A percentile compares a stretch with the other conserved stretches of the same genome.
Evolutionary conservation across 2,329 filamentous ascomycete genomes (phyloP).

Genomic region (Fusarium sp.): DNA sequence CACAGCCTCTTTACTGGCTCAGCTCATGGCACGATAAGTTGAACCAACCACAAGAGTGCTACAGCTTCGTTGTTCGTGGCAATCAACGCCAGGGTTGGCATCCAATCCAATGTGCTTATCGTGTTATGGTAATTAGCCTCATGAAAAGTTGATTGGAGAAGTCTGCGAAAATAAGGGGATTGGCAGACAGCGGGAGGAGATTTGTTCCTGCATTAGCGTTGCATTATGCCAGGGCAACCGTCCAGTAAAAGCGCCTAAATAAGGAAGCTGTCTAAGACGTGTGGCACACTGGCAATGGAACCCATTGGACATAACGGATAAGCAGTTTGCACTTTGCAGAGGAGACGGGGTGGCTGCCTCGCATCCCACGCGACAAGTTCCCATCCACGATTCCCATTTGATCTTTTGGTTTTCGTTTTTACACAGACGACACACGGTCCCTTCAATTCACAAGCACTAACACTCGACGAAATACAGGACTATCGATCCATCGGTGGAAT

Average conservation of each 20-base stretch:
- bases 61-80: not conserved
- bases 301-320: conserved; percentile 13
- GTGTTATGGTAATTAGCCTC: conserved; percentile 1
- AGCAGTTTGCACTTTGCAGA: not conserved
- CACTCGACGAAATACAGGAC: not conserved
- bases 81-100: conserved; percentile 8
- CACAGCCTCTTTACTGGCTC: conserved; percentile 4
- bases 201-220: conserved; percentile 50
- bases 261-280: conserved; percentile 18
- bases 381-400: conserved; percentile 18
- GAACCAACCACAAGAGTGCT: not conserved
- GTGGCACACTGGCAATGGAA: no score
- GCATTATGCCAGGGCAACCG: conserved; percentile 36
- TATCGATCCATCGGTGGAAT: not conserved
- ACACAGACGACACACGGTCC: conserved; percentile 7
- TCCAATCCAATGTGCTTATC: conserved; percentile 11
- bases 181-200: conserved; percentile 36
- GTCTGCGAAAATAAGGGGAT: conserved; percentile 21
- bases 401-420: not conserved
- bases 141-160: conserved; percentile 18
- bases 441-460: not conserved
- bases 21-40: no score
- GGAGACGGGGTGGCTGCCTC: conserved; percentile 16
- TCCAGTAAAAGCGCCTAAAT: conserved; percentile 21
- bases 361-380: conserved; percentile 22